Conservation (phyloP, 108 stramenopile species). For the Discostella stelligeroides region DNA sequence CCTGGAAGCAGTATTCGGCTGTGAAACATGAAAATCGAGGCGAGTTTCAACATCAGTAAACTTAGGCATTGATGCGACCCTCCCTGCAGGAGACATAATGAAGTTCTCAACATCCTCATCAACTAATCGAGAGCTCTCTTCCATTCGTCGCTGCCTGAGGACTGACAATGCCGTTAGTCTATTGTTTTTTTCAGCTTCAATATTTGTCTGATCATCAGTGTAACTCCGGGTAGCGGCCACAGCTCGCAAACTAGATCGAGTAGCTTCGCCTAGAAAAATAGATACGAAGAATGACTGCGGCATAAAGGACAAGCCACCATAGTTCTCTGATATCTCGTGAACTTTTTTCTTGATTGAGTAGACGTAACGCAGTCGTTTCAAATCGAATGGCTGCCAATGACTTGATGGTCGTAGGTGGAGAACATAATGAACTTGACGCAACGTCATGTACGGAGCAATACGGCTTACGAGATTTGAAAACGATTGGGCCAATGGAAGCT, state of each 20-base stretch:
- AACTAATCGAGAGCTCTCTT: slow-evolving; percentile 47
- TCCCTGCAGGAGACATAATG: slow-evolving; percentile 72
- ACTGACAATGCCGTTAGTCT: slow-evolving; percentile 34
- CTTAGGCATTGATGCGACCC: slow-evolving; percentile 63
- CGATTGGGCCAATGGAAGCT: slow-evolving; percentile 69
- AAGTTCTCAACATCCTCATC: slow-evolving; percentile 45
- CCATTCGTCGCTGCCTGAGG: slow-evolving; percentile 37
- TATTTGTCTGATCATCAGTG: slow-evolving; percentile 5
- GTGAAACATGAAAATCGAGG: slow-evolving; percentile 1
- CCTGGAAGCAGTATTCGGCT: slow-evolving; percentile 14
- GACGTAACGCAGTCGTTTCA: slow-evolving; percentile 84
- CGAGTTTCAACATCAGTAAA: slow-evolving; percentile 17
- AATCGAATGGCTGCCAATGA: slow-evolving; percentile 85
- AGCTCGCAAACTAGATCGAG: slow-evolving; percentile 69
- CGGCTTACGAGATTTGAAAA: slow-evolving; percentile 74
- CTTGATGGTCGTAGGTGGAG: slow-evolving; percentile 62
- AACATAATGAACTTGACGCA: slow-evolving; percentile 79
- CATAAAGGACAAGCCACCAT: slow-evolving; percentile 87
- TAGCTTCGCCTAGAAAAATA: slow-evolving; percentile 90
- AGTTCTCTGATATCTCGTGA: slow-evolving; percentile 84
- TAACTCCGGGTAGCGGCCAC: slow-evolving; percentile 4
- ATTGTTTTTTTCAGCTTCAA: slow-evolving; percentile 13
- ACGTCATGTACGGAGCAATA: slow-evolving; percentile 82
- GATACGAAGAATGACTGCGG: slow-evolving; percentile 91
- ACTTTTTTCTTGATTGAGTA: slow-evolving; percentile 88